Percentiles rank a stretch among this genome's conserved stretches.
Conservation (phyloP, 2,329 filamentous ascomycete species). For the Neopestalotiopsis sp. region DNA sequence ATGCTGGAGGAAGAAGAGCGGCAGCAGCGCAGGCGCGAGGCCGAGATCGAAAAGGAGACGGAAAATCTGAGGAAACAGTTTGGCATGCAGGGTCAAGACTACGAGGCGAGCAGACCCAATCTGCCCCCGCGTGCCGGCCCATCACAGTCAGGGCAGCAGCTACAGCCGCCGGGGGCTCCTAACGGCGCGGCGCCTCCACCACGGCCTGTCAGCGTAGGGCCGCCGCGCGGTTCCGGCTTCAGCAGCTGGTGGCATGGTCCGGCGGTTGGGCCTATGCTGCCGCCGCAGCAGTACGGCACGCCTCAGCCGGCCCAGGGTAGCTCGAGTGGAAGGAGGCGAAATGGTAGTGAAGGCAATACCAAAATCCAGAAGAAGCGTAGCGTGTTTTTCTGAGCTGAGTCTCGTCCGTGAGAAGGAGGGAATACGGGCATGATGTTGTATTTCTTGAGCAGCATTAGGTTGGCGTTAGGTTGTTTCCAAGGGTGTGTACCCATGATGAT, state of each 20-base stretch:
- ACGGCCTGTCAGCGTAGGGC: conserved; percentile 55
- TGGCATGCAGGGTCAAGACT: conserved; percentile 59
- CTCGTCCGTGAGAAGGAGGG: no score
- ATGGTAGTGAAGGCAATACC: conserved; percentile 42
- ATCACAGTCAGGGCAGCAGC: conserved; percentile 27
- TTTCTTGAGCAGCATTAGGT: conserved; percentile 7
- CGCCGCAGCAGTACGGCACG: conserved; percentile 32
- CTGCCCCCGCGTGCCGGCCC: conserved; percentile 37
- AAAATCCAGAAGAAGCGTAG: conserved; percentile 56
- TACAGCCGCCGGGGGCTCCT: conserved; percentile 33
- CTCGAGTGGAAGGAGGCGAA: conserved; percentile 39
- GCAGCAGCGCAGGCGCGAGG: conserved; percentile 61
- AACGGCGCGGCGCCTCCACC: conserved; percentile 38
- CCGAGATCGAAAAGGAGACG: conserved; percentile 78
- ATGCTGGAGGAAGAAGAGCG: conserved; percentile 72
- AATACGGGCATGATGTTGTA: neutral
- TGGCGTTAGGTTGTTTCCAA: neutral
- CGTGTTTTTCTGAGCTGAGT: conserved; percentile 44
- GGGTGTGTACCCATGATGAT: neutral
- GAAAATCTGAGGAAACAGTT: conserved; percentile 76
- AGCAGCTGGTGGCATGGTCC: conserved; percentile 38
- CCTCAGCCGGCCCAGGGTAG: conserved; percentile 51
- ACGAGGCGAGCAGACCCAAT: conserved; percentile 33
- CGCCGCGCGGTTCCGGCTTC: conserved; percentile 34
- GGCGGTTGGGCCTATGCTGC: conserved; percentile 22